Percentiles rank a stretch among this genome's conserved stretches.
Conservation (phyloP, 257 asterid genomes). For the Linaria vulgaris region DNA sequence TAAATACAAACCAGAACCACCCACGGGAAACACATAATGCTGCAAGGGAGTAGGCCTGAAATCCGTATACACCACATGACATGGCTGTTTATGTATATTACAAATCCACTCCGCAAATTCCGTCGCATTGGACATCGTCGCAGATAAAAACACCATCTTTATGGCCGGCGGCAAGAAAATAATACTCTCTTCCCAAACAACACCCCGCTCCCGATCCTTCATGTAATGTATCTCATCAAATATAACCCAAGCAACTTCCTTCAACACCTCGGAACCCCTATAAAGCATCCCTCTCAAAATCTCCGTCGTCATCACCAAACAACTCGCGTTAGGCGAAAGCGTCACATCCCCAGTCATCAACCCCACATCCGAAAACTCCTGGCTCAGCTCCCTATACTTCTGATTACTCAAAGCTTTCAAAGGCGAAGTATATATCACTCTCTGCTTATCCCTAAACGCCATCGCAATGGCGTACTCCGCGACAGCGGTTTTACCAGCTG, state of each 20-base stretch:
- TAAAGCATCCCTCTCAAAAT: conserved; percentile 94
- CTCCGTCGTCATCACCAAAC: conserved; percentile 98
- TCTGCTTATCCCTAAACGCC: conserved; percentile 87
- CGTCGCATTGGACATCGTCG: conserved; percentile 98
- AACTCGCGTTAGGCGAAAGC: conserved; percentile 86
- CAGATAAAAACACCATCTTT: conserved; percentile 95
- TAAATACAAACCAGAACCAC: conserved; percentile 92
- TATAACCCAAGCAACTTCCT: conserved; percentile 98
- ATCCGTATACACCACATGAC: conserved; percentile 96
- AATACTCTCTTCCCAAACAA: conserved; percentile 98
- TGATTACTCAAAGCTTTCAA: conserved; percentile 91
- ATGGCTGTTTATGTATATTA: conserved; percentile 89
- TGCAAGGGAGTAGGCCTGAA: conserved; percentile 97
- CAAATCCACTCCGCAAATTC: conserved; percentile 99
- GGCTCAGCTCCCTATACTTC: conserved; percentile 89
- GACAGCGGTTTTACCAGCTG: conserved; percentile 98
- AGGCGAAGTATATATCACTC: conserved; percentile 94
- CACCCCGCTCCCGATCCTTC: conserved; percentile 99
- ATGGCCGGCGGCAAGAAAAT: conserved; percentile 96
- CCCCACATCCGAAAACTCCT: conserved; percentile 93
- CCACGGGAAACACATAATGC: conserved; percentile 91
- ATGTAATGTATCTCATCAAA: conserved; percentile 98
- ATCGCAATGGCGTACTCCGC: conserved; percentile 98
- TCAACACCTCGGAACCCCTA: conserved; percentile 95
- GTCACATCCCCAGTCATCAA: conserved; percentile 98